phyloP scores from a whole-genome alignment of 371 early-diverging fungal genomes.

The Zychaea mexicana region DNA sequence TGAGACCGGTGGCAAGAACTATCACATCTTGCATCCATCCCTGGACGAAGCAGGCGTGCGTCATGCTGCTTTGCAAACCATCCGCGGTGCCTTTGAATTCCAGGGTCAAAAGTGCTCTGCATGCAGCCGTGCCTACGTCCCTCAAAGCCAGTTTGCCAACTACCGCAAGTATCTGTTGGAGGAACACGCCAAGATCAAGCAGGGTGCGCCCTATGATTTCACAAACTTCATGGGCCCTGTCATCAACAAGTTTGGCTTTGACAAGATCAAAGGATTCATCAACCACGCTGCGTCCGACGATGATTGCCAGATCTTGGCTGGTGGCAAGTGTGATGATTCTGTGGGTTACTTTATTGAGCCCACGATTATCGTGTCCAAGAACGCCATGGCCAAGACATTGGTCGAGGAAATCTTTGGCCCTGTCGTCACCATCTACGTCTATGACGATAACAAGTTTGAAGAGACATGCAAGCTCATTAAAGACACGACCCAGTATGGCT shows the following conservation, averaged over 20 bases:
- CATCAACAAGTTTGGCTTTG: constrained; percentile 91
- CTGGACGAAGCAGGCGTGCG: constrained; percentile 67
- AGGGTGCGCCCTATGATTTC: constrained; percentile 85
- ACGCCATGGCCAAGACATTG: constrained; percentile 86
- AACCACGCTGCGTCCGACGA: constrained; percentile 68
- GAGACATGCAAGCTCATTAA: constrained; percentile 76
- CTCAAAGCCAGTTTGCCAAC: constrained; percentile 79
- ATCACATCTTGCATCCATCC: constrained; percentile 87
- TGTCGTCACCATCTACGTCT: constrained; percentile 91
- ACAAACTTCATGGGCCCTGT: constrained; percentile 80
- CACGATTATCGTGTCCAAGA: constrained; percentile 87
- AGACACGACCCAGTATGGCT: constrained; percentile 83
- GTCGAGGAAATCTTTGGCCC: constrained; percentile 97
- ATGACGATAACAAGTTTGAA: constrained; percentile 84
- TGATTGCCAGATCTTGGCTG: constrained; percentile 77
- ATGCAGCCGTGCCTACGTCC: constrained; percentile 88
- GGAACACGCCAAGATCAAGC: constrained; percentile 78
- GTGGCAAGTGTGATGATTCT: constrained; percentile 83
- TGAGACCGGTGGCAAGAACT: constrained; percentile 99
- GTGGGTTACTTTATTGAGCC: constrained; percentile 93
- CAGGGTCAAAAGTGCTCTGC: constrained; percentile 98
- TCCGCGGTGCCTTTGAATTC: constrained; percentile 96
- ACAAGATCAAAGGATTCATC: constrained; percentile 91
- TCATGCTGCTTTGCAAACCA: constrained; percentile 73
- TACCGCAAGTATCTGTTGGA: constrained; percentile 69